Percentiles rank a stretch among this genome's conserved stretches.
These are phyloP conservation scores for Brassica nigra DNA, from an alignment of 345 rosid genomes.

Conservation along the genomic window DNA sequence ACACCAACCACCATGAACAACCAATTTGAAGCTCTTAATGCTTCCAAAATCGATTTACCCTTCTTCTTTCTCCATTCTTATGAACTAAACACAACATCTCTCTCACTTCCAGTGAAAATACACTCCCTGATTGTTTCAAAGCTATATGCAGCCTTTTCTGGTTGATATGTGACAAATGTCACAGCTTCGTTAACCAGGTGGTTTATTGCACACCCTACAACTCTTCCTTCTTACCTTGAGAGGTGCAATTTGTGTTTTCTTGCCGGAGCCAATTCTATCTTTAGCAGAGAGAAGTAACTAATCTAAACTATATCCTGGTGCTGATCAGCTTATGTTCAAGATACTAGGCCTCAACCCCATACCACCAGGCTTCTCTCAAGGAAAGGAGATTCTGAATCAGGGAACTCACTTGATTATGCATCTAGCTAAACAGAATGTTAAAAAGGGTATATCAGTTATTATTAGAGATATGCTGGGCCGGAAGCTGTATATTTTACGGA, in stretches of 20 bases:
- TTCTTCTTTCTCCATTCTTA: too few relatives aligned
- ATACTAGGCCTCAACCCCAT: background rate
- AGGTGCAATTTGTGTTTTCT: background rate
- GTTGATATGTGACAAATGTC: background rate
- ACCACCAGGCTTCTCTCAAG: background rate
- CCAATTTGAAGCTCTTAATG: too few relatives aligned
- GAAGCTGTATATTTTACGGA: too few relatives aligned
- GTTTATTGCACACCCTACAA: background rate
- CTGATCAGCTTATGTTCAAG: background rate
- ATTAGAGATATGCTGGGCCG: too few relatives aligned
- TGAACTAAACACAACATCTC: too few relatives aligned
- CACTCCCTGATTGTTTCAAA: background rate
- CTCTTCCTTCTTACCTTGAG: background rate
- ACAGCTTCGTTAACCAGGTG: background rate
- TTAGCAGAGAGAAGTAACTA: background rate
- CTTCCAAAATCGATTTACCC: too few relatives aligned
- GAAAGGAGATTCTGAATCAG: background rate
- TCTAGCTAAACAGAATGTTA: too few relatives aligned
- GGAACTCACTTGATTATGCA: background rate
- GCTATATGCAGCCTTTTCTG: background rate
- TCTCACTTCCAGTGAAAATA: too few relatives aligned
- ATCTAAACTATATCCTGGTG: background rate
- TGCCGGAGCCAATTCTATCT: background rate
- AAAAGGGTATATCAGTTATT: too few relatives aligned
- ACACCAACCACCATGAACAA: too few relatives aligned